Percentiles rank a stretch among this genome's conserved stretches.
phyloP scores from a whole-genome alignment of 148 eudicot species.

The Vaccinium darrowii region DNA sequence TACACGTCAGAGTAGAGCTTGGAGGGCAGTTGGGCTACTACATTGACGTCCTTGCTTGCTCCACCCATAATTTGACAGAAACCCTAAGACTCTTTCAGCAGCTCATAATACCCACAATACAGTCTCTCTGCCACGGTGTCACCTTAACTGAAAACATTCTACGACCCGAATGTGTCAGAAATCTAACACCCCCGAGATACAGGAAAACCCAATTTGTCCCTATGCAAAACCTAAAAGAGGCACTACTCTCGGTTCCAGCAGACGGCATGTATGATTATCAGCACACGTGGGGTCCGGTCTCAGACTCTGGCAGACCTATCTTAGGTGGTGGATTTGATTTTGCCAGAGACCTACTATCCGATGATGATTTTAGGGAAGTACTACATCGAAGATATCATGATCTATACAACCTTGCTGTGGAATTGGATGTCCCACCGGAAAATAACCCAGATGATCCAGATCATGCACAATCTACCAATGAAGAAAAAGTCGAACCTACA shows the following conservation, averaged over 20 bases:
- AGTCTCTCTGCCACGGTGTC: conserved; percentile 61
- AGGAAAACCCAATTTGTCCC: conserved; percentile 63
- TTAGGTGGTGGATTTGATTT: conserved; percentile 62
- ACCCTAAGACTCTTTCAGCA: conserved; percentile 78
- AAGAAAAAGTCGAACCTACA: conserved; percentile 61
- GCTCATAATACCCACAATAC: conserved; percentile 79
- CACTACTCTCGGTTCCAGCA: conserved; percentile 84
- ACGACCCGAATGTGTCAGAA: conserved; percentile 77
- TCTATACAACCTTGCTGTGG: conserved; percentile 79
- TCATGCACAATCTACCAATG: conserved; percentile 26
- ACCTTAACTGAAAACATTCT: conserved; percentile 59
- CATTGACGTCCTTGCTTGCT: conserved; percentile 83
- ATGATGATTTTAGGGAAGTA: conserved; percentile 89
- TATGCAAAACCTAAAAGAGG: conserved; percentile 60
- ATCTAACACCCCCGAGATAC: conserved; percentile 78
- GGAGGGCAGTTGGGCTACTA: conserved; percentile 67
- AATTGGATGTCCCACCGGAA: conserved; percentile 75
- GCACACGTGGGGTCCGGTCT: conserved; percentile 80
- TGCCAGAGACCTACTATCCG: conserved; percentile 81
- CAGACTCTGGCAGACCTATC: conserved; percentile 53
- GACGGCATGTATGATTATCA: conserved; percentile 91
- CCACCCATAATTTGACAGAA: conserved; percentile 77
- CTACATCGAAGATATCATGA: conserved; percentile 84
- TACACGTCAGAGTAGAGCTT: conserved; percentile 76
- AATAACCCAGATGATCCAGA: conserved; percentile 34